These are phyloP conservation scores for Xanthoconium separans DNA, from an alignment of 1,284 basidiomycete genomes.

Conservation along the genomic window DNA sequence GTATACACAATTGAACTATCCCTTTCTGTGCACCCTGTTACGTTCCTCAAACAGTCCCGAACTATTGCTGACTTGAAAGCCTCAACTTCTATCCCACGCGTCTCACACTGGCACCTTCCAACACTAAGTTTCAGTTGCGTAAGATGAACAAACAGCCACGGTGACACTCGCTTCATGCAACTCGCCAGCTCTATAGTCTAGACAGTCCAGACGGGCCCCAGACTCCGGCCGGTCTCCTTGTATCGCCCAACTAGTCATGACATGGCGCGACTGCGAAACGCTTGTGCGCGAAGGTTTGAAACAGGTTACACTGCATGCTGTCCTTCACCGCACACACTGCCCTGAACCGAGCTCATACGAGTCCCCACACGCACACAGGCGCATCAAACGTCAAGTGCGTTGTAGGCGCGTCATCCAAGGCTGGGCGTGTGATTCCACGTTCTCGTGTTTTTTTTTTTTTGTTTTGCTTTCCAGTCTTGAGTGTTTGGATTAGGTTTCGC, in stretches of 20 bases:
- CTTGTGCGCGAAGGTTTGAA: conserved; percentile 14
- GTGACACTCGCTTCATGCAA: no score
- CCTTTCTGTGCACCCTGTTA: background rate
- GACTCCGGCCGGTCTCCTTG: no score
- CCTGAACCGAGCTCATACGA: no score
- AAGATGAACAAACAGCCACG: conserved; percentile 15
- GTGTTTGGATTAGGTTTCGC: no score
- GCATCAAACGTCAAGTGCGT: conserved; percentile 9
- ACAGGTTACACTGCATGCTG: background rate
- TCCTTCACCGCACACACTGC: background rate
- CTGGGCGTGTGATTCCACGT: background rate
- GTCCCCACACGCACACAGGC: background rate
- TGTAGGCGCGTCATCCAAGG: background rate
- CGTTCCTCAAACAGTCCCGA: background rate
- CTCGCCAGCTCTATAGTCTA: no score
- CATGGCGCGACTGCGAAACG: no score
- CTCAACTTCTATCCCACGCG: conserved; percentile 9
- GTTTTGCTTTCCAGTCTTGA: no score
- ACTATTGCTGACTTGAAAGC: background rate
- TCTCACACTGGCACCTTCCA: background rate
- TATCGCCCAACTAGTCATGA: no score
- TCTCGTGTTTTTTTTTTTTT: background rate
- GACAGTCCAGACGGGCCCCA: no score
- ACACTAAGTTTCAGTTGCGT: conserved; percentile 8
- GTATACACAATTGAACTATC: background rate